A percentile compares a stretch with the other conserved stretches of the same genome.
These are phyloP conservation scores for Crithidia brevicula DNA, from an alignment of 208 protist species.

Conservation along the genomic window DNA sequence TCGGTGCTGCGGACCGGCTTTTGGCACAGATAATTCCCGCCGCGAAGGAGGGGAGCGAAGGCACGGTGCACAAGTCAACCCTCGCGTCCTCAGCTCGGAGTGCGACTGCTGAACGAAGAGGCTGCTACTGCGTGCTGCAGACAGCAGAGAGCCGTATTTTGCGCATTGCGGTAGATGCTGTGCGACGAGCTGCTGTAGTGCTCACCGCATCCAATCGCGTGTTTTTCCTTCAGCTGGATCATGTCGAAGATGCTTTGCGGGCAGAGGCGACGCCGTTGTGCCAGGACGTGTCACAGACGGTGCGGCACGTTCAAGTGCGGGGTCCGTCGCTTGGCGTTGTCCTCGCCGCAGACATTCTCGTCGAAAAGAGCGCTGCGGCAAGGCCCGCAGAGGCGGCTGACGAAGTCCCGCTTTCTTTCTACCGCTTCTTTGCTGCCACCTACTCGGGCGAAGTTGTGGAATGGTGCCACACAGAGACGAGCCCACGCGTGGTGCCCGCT, in stretches of 20 bases:
- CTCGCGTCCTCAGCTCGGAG: no score
- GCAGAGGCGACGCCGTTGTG: background rate
- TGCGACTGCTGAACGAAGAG: background rate
- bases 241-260: background rate
- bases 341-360: slow-evolving; percentile 47
- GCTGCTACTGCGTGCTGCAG: slow-evolving; percentile 11
- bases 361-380: background rate
- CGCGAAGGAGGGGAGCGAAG: background rate
- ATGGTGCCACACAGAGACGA: slow-evolving; percentile 18
- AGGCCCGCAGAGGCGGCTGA: background rate
- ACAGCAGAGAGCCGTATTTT: slow-evolving; percentile 21
- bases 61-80: no score
- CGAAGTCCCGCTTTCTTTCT: background rate
- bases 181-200: slow-evolving; percentile 6
- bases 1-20: slow-evolving; percentile 27
- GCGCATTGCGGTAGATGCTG: slow-evolving; percentile 22
- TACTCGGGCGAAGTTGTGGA: slow-evolving; percentile 64
- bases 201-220: slow-evolving; percentile 27
- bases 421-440: slow-evolving; percentile 52
- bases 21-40: slow-evolving; percentile 2
- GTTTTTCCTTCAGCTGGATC: background rate
- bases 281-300: background rate
- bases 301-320: background rate
- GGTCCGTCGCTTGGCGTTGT: slow-evolving; percentile 46
- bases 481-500: no score